Percentiles rank a stretch among this genome's conserved stretches.
These are phyloP conservation scores for Hanseniaspora pseudoguilliermondii DNA, from an alignment of 805 yeast genomes.

Conservation along the genomic window DNA sequence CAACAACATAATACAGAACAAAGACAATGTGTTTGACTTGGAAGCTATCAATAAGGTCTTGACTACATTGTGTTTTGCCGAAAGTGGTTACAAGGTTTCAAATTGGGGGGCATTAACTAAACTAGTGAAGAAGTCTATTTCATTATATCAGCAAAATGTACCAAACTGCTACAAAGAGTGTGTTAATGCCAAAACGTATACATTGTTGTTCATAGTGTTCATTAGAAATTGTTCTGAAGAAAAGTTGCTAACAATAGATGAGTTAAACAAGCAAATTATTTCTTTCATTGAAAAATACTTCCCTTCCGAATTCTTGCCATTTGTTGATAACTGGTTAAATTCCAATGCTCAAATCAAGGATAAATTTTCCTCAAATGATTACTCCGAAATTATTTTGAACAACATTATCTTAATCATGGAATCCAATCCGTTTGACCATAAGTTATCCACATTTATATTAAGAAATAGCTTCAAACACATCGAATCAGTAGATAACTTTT, in stretches of 20 bases:
- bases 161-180: conserved; percentile 1
- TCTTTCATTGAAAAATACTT: conserved; percentile 28
- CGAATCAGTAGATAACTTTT: not conserved
- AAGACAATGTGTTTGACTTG: conserved; percentile 14
- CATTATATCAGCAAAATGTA: not conserved
- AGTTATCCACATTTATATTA: conserved; percentile 1
- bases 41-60: conserved; percentile 32
- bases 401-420: not conserved
- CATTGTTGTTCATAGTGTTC: conserved; percentile 37
- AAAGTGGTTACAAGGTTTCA: conserved; percentile 52
- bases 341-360: conserved; percentile 2
- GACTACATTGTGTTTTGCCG: conserved; percentile 45
- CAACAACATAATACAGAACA: conserved; percentile 14
- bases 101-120: conserved; percentile 33
- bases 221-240: conserved; percentile 43
- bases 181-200: conserved; percentile 23
- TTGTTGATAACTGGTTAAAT: conserved; percentile 28
- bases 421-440: not conserved
- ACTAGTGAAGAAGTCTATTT: conserved; percentile 15
- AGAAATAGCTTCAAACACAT: conserved; percentile 3
- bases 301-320: conserved; percentile 38
- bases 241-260: conserved; percentile 32
- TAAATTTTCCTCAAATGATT: not conserved
- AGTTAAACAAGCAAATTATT: conserved; percentile 33
- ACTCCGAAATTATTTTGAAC: not conserved